These are phyloP conservation scores for Globisporangium paddicum DNA, from an alignment of 352 stramenopile species.

Conservation along the genomic window DNA sequence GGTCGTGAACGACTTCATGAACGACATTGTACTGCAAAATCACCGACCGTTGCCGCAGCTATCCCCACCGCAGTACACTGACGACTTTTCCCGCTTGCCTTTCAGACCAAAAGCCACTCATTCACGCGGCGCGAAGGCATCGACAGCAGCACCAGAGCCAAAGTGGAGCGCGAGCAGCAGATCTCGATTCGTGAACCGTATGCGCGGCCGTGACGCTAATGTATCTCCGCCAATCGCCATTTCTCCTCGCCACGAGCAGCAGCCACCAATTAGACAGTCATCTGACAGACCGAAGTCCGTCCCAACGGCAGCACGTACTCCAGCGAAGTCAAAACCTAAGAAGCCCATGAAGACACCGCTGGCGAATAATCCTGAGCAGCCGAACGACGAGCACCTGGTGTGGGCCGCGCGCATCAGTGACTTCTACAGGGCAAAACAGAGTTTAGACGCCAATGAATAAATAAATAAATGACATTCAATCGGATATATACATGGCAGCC, in stretches of 20 bases:
- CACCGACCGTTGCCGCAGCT: background rate
- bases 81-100: background rate
- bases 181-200: constrained; percentile 13
- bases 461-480: too few relatives aligned
- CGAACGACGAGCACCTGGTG: constrained; percentile 36
- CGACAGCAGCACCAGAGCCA: background rate
- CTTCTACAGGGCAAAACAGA: constrained; percentile 27
- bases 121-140: background rate
- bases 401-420: constrained; percentile 56
- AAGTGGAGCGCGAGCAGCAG: background rate
- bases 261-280: background rate
- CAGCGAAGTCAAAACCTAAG: background rate
- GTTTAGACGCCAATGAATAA: background rate
- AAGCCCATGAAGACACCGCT: constrained; percentile 7
- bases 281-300: background rate
- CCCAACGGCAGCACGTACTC: background rate
- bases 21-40: constrained; percentile 36
- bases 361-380: constrained; percentile 9
- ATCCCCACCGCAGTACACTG: constrained; percentile 5
- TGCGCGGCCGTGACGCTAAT: constrained; percentile 7
- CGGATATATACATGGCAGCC: too few relatives aligned
- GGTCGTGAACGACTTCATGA: constrained; percentile 49
- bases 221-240: background rate
- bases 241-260: constrained; percentile 9
- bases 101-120: background rate